phyloP scores from a whole-genome alignment of 2,329 filamentous ascomycete species.

The Ascochyta pisi region DNA sequence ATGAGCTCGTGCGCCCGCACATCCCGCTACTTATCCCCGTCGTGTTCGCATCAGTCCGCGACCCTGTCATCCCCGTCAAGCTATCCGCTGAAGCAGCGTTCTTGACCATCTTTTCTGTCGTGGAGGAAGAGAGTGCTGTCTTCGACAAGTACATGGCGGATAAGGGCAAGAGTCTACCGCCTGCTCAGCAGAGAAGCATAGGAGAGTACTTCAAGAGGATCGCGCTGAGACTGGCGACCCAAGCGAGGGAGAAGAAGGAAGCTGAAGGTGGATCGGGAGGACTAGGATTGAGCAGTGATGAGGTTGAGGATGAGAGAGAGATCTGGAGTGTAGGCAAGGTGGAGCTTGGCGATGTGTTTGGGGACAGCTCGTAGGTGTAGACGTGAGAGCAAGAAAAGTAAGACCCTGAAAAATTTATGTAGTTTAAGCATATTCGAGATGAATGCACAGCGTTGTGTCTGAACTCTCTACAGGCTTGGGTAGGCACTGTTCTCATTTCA shows the following conservation, averaged over 20 bases:
- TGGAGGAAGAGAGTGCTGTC: constrained; percentile 81
- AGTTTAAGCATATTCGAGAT: constrained; percentile 7
- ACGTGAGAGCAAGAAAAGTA: constrained; percentile 6
- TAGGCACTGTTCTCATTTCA: too few relatives aligned
- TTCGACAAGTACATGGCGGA: constrained; percentile 90
- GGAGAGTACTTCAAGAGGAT: constrained; percentile 97
- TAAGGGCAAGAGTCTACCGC: constrained; percentile 67
- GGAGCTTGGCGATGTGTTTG: constrained; percentile 70
- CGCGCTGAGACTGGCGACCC: constrained; percentile 79
- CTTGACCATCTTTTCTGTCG: constrained; percentile 86
- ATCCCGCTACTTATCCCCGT: constrained; percentile 79
- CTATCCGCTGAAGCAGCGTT: constrained; percentile 94
- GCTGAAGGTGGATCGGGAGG: constrained; percentile 90
- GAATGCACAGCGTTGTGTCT: constrained; percentile 10
- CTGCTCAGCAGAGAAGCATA: constrained; percentile 86
- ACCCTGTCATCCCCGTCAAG: constrained; percentile 93
- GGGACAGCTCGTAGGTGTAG: constrained; percentile 21
- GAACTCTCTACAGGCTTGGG: not conserved
- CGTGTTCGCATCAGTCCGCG: constrained; percentile 88
- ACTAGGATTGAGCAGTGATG: constrained; percentile 85
- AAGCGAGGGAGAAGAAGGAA: constrained; percentile 86
- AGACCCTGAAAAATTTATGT: constrained; percentile 4
- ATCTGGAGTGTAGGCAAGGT: constrained; percentile 95
- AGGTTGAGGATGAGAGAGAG: constrained; percentile 92
- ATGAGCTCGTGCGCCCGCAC: constrained; percentile 82